Evolutionary conservation across 768 basidiomycete genomes (phyloP).

Genomic region (Boletus barrowsii): DNA sequence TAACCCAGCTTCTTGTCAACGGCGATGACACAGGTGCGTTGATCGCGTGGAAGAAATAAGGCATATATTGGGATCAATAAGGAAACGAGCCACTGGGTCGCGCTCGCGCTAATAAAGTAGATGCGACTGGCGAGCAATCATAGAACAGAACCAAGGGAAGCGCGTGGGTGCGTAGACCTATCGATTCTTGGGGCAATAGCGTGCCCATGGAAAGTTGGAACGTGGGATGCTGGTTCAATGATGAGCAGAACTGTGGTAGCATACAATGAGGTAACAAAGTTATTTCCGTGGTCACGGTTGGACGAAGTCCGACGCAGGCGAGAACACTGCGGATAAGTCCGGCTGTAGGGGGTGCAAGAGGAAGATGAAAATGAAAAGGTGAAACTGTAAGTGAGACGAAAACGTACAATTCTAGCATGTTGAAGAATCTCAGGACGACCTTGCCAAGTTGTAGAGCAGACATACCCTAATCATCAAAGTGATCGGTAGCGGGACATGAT

Average conservation of each 20-base stretch:
- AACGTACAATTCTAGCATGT: conserved; percentile 64
- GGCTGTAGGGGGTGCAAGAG: conserved; percentile 45
- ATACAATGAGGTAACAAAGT: conserved; percentile 83
- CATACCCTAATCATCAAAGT: conserved; percentile 42
- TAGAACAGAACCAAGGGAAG: no score
- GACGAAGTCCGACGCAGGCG: conserved; percentile 69
- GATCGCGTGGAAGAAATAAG: no score
- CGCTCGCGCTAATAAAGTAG: no score
- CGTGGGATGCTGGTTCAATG: background rate
- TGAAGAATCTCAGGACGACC: conserved; percentile 70
- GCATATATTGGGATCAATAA: no score
- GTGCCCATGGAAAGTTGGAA: conserved; percentile 49
- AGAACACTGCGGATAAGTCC: conserved; percentile 86
- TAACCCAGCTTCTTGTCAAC: no score
- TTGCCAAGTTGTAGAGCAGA: conserved; percentile 87
- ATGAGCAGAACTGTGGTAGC: conserved; percentile 16
- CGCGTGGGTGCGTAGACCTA: background rate
- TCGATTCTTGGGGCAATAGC: conserved; percentile 66
- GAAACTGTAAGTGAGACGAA: background rate
- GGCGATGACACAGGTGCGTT: no score
- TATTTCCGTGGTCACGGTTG: conserved; percentile 62
- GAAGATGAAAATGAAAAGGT: background rate
- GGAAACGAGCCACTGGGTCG: no score
- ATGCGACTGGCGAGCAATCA: no score
- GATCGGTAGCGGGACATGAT: background rate